phyloP scores from a whole-genome alignment of 1,139 yeast genomes.

The Suhomyces atakaporum region DNA sequence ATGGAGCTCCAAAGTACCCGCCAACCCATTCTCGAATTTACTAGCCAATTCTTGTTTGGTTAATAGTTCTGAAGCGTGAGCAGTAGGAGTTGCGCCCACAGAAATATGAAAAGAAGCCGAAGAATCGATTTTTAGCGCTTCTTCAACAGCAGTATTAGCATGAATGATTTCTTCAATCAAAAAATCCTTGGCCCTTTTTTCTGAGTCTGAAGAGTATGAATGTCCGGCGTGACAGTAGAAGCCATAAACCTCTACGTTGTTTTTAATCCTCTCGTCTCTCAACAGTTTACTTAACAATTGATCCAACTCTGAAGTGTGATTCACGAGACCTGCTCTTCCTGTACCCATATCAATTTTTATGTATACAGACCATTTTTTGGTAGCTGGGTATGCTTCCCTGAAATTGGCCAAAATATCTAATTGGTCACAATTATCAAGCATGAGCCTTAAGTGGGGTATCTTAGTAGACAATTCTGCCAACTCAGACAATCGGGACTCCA shows the following conservation, averaged over 20 bases:
- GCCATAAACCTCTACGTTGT: constrained; percentile 54
- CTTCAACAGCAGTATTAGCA: constrained; percentile 55
- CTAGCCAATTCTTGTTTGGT: constrained; percentile 22
- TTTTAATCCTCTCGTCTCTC: constrained; percentile 19
- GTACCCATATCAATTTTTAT: constrained; percentile 64
- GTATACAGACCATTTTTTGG: constrained; percentile 54
- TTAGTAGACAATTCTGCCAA: constrained; percentile 44
- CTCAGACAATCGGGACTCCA: constrained; percentile 53
- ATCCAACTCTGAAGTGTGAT: constrained; percentile 30
- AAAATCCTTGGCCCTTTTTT: constrained; percentile 48
- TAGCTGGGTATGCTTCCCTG: constrained; percentile 22
- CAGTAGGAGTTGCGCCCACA: constrained; percentile 84
- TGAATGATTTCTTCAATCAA: constrained; percentile 57
- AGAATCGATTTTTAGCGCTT: constrained; percentile 33
- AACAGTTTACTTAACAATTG: constrained; percentile 32
- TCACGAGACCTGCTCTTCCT: constrained; percentile 60
- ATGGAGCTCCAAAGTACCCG: constrained; percentile 64
- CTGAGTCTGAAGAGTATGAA: constrained; percentile 56
- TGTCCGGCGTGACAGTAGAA: constrained; percentile 83
- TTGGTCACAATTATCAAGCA: constrained; percentile 65
- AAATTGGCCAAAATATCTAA: constrained; percentile 47
- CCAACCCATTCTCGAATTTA: constrained; percentile 25
- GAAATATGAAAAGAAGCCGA: constrained; percentile 43
- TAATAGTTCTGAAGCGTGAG: constrained; percentile 55
- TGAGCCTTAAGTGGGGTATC: constrained; percentile 50